Conservation (phyloP, 306 rosid species). For the Rubus idaeus region DNA sequence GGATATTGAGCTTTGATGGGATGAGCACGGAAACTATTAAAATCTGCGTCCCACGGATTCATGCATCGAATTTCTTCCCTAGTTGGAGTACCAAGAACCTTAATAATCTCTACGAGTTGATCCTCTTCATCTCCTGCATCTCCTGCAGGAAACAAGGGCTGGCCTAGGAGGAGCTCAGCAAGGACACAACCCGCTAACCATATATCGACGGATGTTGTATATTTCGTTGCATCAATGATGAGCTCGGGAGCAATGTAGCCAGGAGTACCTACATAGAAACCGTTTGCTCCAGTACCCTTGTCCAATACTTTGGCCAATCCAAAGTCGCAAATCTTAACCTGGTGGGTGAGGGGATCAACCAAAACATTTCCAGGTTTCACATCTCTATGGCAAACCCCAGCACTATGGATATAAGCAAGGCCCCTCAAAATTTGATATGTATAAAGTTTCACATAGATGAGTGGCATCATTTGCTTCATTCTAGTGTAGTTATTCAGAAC, state of each 20-base stretch:
- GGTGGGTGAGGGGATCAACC: slow-evolving; percentile 95
- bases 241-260: slow-evolving; percentile 92
- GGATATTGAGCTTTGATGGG: slow-evolving; percentile 83
- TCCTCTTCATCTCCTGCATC: slow-evolving; percentile 93
- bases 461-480: slow-evolving; percentile 90
- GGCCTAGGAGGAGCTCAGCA: slow-evolving; percentile 94
- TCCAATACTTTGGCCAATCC: slow-evolving; percentile 96
- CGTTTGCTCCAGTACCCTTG: slow-evolving; percentile 50
- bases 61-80: slow-evolving; percentile 97
- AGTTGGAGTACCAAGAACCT: slow-evolving; percentile 99
- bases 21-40: slow-evolving; percentile 68
- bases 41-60: slow-evolving; percentile 87
- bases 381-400: slow-evolving; percentile 89
- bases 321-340: slow-evolving; percentile 91
- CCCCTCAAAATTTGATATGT: slow-evolving; percentile 93
- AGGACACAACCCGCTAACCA: slow-evolving; percentile 99
- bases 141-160: slow-evolving; percentile 87
- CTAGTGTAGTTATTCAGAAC: slow-evolving; percentile 76
- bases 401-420: slow-evolving; percentile 87
- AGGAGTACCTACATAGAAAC: slow-evolving; percentile 82
- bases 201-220: slow-evolving; percentile 81
- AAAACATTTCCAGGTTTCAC: slow-evolving; percentile 90
- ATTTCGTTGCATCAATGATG: slow-evolving; percentile 93
- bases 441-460: slow-evolving; percentile 87
- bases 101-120: slow-evolving; percentile 94